These are phyloP conservation scores for Luffa acutangula DNA, from an alignment of 306 rosid genomes.

Conservation along the genomic window DNA sequence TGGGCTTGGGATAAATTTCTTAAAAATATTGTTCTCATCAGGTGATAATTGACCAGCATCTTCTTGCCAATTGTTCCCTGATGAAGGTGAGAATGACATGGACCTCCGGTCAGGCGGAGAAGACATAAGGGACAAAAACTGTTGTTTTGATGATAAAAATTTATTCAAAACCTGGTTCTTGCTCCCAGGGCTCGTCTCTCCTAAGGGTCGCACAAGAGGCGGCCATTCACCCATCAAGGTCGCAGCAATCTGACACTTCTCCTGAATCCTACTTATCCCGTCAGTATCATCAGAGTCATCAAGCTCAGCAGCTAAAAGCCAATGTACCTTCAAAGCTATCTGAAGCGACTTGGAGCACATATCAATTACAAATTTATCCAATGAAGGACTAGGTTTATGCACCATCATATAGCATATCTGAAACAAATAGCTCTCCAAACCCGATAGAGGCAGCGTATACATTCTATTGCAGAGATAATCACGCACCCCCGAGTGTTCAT, in stretches of 20 bases:
- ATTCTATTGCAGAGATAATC: constrained; percentile 90
- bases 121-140: constrained; percentile 57
- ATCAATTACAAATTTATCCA: constrained; percentile 94
- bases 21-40: constrained; percentile 72
- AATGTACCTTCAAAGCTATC: constrained; percentile 92
- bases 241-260: constrained; percentile 81
- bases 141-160: constrained; percentile 69
- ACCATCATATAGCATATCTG: constrained; percentile 96
- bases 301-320: constrained; percentile 83
- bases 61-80: constrained; percentile 43
- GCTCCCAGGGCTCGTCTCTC: constrained; percentile 38
- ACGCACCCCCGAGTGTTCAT: constrained; percentile 86
- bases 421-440: constrained; percentile 88
- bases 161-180: constrained; percentile 68
- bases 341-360: constrained; percentile 78
- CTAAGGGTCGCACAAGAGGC: constrained; percentile 41
- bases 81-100: constrained; percentile 48
- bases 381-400: constrained; percentile 85
- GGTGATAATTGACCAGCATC: constrained; percentile 45
- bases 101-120: constrained; percentile 56
- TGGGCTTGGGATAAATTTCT: constrained; percentile 64
- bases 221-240: constrained; percentile 93
- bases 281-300: constrained; percentile 91
- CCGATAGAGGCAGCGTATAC: constrained; percentile 90
- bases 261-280: constrained; percentile 81